phyloP scores from a whole-genome alignment of 345 rosid species.

The Draba incana region DNA sequence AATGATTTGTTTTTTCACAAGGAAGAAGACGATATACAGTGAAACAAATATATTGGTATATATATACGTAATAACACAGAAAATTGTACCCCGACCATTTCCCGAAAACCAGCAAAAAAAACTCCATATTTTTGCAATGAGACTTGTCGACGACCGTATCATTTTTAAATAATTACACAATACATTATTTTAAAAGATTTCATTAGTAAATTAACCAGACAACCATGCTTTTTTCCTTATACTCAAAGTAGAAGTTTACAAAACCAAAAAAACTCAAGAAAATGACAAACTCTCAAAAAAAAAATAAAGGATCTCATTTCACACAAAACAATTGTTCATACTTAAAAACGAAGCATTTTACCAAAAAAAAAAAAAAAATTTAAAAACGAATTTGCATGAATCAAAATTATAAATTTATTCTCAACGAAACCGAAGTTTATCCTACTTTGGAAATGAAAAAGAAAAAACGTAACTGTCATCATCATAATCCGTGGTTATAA shows the following conservation, averaged over 20 bases:
- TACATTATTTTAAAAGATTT: slow-evolving; percentile 21
- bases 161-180: slow-evolving; percentile 34
- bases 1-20: not conserved
- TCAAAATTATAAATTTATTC: not conserved
- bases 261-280: slow-evolving; percentile 38
- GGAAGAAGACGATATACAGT: slow-evolving; percentile 6
- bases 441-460: slow-evolving; percentile 37
- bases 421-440: slow-evolving; percentile 30
- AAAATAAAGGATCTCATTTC: slow-evolving; percentile 18
- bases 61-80: slow-evolving; percentile 12
- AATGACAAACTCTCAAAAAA: slow-evolving; percentile 27
- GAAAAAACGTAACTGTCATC: slow-evolving; percentile 37
- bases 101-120: slow-evolving; percentile 66
- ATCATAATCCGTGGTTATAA: not conserved
- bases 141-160: slow-evolving; percentile 57
- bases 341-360: not conserved
- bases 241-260: slow-evolving; percentile 38
- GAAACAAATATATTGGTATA: not conserved
- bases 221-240: slow-evolving; percentile 41
- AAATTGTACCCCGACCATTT: slow-evolving; percentile 56
- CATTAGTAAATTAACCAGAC: slow-evolving; percentile 29
- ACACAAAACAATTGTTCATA: slow-evolving; percentile 6
- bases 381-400: not conserved
- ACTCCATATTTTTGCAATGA: slow-evolving; percentile 30
- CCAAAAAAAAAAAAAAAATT: too few species aligned